phyloP scores from a whole-genome alignment of 2,329 filamentous ascomycete species.

The Penicillium sp. region DNA sequence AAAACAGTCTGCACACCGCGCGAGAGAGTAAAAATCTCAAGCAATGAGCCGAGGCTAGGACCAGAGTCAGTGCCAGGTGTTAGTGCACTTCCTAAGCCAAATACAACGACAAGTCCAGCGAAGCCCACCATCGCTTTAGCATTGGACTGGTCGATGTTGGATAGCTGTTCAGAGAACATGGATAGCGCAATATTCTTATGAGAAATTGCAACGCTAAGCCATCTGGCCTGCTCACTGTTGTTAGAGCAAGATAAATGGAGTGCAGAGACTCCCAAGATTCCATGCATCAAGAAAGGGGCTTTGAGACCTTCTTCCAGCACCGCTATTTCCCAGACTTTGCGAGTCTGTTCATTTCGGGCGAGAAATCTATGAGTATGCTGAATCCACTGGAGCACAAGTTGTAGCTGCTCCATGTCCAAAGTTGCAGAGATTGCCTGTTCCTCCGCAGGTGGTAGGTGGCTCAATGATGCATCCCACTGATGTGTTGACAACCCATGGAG shows the following conservation, averaged over 20 bases:
- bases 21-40: constrained; percentile 11
- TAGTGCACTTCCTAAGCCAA: constrained; percentile 23
- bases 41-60: constrained; percentile 10
- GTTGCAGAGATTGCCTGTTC: neutral
- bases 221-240: constrained; percentile 7
- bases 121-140: constrained; percentile 19
- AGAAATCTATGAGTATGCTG: constrained; percentile 19
- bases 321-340: constrained; percentile 20
- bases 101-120: constrained; percentile 20
- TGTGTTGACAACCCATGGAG: neutral
- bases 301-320: constrained; percentile 22
- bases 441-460: neutral
- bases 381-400: constrained; percentile 23
- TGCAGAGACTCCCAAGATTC: constrained; percentile 26
- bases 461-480: neutral
- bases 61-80: constrained; percentile 2
- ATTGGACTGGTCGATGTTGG: constrained; percentile 15
- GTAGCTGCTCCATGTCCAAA: constrained; percentile 21
- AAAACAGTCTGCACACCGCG: constrained; percentile 15
- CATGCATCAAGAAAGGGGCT: constrained; percentile 27
- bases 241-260: constrained; percentile 20
- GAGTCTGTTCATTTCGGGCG: constrained; percentile 20
- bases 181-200: constrained; percentile 17
- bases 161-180: constrained; percentile 14
- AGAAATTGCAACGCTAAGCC: constrained; percentile 21